These are phyloP conservation scores for Discostella stelligeroides DNA, from an alignment of 108 stramenopile genomes.

Conservation along the genomic window DNA sequence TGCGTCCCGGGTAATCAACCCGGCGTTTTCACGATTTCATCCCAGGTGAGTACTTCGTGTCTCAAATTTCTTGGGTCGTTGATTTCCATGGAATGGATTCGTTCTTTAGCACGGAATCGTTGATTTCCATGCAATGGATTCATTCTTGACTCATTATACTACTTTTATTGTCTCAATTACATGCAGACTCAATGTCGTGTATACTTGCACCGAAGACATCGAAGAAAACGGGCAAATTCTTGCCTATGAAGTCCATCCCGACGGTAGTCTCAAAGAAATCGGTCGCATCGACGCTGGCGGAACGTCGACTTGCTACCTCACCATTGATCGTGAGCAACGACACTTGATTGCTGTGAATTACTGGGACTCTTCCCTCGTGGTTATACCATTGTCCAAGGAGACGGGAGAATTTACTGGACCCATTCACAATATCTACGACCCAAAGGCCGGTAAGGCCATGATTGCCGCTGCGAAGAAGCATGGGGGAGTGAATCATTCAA, in stretches of 20 bases:
- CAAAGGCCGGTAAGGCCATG: slow-evolving; percentile 64
- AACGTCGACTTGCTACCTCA: slow-evolving; percentile 94
- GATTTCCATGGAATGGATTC: no score
- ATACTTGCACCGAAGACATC: slow-evolving; percentile 95
- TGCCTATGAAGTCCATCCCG: slow-evolving; percentile 65
- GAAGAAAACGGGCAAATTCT: slow-evolving; percentile 86
- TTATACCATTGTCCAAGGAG: slow-evolving; percentile 73
- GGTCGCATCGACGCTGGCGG: slow-evolving; percentile 81
- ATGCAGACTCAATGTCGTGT: slow-evolving; percentile 87
- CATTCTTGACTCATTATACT: no score
- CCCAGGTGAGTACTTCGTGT: slow-evolving; percentile 50
- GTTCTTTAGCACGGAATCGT: no score
- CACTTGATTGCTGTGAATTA: slow-evolving; percentile 93
- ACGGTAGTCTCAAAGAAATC: slow-evolving; percentile 72
- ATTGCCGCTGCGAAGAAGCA: slow-evolving; percentile 62
- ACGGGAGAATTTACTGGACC: slow-evolving; percentile 75
- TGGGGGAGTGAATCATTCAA: slow-evolving; percentile 86
- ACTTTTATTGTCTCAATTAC: no score
- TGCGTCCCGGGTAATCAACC: slow-evolving; percentile 81
- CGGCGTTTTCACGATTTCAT: slow-evolving; percentile 93
- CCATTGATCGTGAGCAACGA: slow-evolving; percentile 77
- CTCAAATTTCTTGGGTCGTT: no score
- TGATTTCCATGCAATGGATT: no score
- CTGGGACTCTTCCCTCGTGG: slow-evolving; percentile 90
- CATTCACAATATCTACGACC: slow-evolving; percentile 42